A percentile compares a stretch with the other conserved stretches of the same genome.
These are phyloP conservation scores for Monosporozyma aquatica DNA, from an alignment of 805 yeast species.

Conservation along the genomic window DNA sequence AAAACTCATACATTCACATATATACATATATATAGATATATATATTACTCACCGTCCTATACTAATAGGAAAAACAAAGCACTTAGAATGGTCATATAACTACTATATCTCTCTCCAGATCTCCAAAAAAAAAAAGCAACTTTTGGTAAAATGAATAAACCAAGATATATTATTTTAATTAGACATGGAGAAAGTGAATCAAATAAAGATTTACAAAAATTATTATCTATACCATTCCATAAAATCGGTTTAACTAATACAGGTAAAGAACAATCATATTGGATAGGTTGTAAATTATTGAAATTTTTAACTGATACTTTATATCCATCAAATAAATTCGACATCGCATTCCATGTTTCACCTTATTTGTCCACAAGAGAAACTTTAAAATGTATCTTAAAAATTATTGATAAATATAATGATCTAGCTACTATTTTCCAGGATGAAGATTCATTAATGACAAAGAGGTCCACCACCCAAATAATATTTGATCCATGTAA, in stretches of 20 bases:
- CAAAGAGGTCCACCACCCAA: no score
- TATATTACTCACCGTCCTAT: no score
- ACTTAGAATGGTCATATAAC: no score
- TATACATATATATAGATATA: no score
- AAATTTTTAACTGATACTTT: conserved; percentile 25
- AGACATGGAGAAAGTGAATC: conserved; percentile 93
- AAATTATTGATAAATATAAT: conserved; percentile 37
- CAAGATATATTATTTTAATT: conserved; percentile 54
- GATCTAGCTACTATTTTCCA: no score
- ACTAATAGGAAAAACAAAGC: no score
- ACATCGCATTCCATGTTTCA: conserved; percentile 66
- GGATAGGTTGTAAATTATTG: conserved; percentile 44
- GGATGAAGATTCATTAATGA: no score
- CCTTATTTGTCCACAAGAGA: conserved; percentile 80
- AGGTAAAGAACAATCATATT: conserved; percentile 56
- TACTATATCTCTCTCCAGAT: no score
- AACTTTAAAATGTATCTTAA: conserved; percentile 61
- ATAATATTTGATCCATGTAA: conserved; percentile 1
- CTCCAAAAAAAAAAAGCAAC: background rate
- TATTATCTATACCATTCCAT: conserved; percentile 71
- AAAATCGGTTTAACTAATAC: conserved; percentile 57
- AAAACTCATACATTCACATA: no score
- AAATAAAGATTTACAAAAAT: conserved; percentile 71
- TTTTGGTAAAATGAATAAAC: conserved; percentile 30
- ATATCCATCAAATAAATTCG: conserved; percentile 36